Conservation (phyloP, 2,329 filamentous ascomycete species). For the Clarireedia monteithiana region DNA sequence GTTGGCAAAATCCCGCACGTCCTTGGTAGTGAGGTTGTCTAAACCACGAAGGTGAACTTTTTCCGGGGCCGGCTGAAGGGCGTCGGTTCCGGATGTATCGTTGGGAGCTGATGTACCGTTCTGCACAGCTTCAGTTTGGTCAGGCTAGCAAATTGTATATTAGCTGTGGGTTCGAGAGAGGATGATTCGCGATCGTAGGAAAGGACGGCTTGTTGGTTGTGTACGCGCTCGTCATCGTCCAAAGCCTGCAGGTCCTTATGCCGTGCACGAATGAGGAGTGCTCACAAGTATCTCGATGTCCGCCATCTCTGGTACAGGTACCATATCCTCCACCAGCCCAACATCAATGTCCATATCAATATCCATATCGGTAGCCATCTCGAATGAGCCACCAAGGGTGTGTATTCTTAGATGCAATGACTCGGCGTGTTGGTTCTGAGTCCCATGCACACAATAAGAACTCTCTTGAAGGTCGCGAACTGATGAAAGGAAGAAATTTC, state of each 20-base stretch:
- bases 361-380: slow-evolving; percentile 47
- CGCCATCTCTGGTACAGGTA: slow-evolving; percentile 3
- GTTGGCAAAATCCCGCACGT: slow-evolving; percentile 68
- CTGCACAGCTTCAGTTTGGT: slow-evolving; percentile 12
- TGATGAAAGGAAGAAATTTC: no score
- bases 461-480: not conserved
- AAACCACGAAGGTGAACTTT: slow-evolving; percentile 68
- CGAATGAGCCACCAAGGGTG: not conserved
- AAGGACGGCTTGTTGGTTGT: not conserved
- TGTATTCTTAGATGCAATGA: not conserved
- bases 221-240: not conserved
- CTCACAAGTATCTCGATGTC: slow-evolving; percentile 6
- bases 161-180: not conserved
- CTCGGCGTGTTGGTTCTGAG: not conserved
- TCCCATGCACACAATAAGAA: not conserved
- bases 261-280: not conserved
- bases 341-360: slow-evolving; percentile 71
- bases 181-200: not conserved
- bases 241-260: not conserved
- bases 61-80: slow-evolving; percentile 18
- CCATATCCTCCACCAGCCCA: slow-evolving; percentile 38
- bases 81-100: slow-evolving; percentile 19
- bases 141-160: slow-evolving; percentile 10
- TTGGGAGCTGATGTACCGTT: slow-evolving; percentile 22
- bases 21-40: slow-evolving; percentile 69